Evolutionary conservation across 129 eudicot genomes (phyloP).

Genomic region (Saposhnikovia divaricata): DNA sequence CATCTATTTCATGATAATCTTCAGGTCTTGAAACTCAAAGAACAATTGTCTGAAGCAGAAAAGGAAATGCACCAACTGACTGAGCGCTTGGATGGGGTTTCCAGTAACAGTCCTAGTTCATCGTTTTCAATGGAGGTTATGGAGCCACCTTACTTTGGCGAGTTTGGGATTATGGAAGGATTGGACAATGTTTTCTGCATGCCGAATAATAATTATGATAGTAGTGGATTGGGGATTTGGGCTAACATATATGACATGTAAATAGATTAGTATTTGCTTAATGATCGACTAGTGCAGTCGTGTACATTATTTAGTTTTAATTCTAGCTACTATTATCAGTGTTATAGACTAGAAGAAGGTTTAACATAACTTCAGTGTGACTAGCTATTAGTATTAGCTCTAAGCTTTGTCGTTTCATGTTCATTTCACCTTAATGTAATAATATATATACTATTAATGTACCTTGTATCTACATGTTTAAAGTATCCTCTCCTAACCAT

Average conservation of each 20-base stretch:
- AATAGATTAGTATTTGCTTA: constrained; percentile 33
- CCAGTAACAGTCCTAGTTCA: constrained; percentile 76
- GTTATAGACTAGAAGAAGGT: constrained; percentile 17
- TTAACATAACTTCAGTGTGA: constrained; percentile 6
- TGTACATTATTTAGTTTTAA: constrained; percentile 14
- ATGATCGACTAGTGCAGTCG: constrained; percentile 26
- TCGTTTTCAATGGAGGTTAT: constrained; percentile 70
- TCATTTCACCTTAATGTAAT: background rate
- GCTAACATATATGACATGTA: constrained; percentile 27
- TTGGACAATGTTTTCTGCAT: constrained; percentile 43
- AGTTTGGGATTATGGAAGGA: constrained; percentile 77
- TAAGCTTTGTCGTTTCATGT: constrained; percentile 1
- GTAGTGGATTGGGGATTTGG: constrained; percentile 58
- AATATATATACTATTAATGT: background rate
- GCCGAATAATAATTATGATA: constrained; percentile 35
- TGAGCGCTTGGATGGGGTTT: constrained; percentile 45
- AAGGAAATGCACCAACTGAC: constrained; percentile 54
- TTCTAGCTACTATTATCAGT: constrained; percentile 27
- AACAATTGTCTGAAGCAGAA: constrained; percentile 54
- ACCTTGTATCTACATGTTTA: background rate
- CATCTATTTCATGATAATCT: constrained; percentile 1
- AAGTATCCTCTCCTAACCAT: background rate
- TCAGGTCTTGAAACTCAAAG: constrained; percentile 67
- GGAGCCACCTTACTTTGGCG: constrained; percentile 63
- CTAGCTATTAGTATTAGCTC: background rate